phyloP scores from a whole-genome alignment of 306 rosid species.

The Prunus kanzakura region DNA sequence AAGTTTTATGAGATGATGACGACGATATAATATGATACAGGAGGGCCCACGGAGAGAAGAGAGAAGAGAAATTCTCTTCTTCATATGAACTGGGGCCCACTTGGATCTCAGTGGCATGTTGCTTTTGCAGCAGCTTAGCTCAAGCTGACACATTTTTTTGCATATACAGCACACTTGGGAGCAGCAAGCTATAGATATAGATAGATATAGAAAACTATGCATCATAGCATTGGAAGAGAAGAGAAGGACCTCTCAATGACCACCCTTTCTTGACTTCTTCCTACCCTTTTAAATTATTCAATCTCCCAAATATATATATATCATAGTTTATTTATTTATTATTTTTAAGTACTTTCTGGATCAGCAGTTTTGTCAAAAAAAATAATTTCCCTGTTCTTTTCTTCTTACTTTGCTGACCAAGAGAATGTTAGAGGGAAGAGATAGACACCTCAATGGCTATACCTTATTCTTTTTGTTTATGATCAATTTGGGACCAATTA shows the following conservation, averaged over 20 bases:
- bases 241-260: conserved; percentile 30
- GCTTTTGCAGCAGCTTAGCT: conserved; percentile 53
- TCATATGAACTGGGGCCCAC: conserved; percentile 29
- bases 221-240: conserved; percentile 14
- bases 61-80: not conserved
- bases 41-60: not conserved
- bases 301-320: no score
- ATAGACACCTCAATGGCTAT: no score
- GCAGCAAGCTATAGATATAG: not conserved
- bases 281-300: not conserved
- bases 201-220: not conserved
- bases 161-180: not conserved
- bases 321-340: no score
- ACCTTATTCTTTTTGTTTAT: no score
- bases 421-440: no score
- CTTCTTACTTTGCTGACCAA: no score
- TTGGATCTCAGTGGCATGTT: conserved; percentile 55
- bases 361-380: no score
- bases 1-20: conserved; percentile 21
- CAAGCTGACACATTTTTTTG: conserved; percentile 27
- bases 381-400: not conserved
- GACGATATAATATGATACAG: conserved; percentile 3
- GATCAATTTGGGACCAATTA: no score
- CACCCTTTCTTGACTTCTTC: not conserved
- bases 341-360: no score